Percentiles rank a stretch among this genome's conserved stretches.
Evolutionary conservation across 106 monocot species (phyloP).

Genomic region (Platanthera guangdongensis): DNA sequence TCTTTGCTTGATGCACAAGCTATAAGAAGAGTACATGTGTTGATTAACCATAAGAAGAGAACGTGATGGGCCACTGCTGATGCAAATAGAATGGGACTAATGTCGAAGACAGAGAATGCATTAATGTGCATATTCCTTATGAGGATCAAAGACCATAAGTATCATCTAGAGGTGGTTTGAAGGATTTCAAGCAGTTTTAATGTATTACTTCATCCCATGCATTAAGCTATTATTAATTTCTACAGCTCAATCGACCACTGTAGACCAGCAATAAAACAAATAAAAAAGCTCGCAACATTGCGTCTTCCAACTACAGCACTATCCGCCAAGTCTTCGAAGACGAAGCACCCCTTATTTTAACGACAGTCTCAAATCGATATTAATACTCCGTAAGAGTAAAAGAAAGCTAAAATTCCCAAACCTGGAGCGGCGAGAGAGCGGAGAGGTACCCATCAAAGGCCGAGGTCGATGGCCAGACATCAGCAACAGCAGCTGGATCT

Average conservation of each 20-base stretch:
- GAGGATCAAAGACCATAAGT: not conserved
- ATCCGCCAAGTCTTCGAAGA: too few species aligned
- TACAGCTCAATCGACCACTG: not conserved
- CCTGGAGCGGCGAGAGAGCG: slow-evolving; percentile 84
- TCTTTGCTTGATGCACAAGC: too few species aligned
- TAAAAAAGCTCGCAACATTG: not conserved
- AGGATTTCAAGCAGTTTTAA: not conserved
- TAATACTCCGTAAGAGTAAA: not conserved
- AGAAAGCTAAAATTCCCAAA: slow-evolving; percentile 6
- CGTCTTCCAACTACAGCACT: not conserved
- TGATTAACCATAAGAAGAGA: too few species aligned
- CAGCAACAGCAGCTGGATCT: slow-evolving; percentile 63
- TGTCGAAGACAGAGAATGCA: not conserved
- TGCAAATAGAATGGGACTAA: not conserved
- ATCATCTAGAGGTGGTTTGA: not conserved
- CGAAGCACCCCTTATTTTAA: too few species aligned
- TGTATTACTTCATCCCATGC: not conserved
- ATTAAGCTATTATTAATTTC: not conserved
- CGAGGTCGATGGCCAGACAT: slow-evolving; percentile 85
- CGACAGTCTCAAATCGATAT: not conserved
- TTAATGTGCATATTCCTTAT: not conserved
- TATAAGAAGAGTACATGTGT: too few species aligned
- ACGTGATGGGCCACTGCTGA: not conserved
- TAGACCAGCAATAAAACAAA: not conserved
- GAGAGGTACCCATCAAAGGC: slow-evolving; percentile 92